A percentile compares a stretch with the other conserved stretches of the same genome.
These are phyloP conservation scores for Debaryomyces maramus DNA, from an alignment of 805 yeast species.

Conservation along the genomic window DNA sequence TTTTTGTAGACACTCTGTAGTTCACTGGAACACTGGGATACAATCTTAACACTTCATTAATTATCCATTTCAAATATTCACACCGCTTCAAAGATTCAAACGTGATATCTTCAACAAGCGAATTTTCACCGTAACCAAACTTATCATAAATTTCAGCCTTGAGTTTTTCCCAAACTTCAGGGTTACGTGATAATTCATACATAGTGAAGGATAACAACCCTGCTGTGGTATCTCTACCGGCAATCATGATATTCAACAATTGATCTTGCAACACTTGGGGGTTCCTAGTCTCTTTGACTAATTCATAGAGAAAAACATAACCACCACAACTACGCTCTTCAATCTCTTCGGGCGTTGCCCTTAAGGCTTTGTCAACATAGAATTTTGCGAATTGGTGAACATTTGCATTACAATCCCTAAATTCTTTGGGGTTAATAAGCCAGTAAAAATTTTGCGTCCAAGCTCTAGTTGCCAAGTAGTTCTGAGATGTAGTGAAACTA, in stretches of 20 bases:
- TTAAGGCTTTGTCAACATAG: constrained; percentile 32
- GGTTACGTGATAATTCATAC: constrained; percentile 36
- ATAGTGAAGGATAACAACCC: constrained; percentile 36
- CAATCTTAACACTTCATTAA: constrained; percentile 38
- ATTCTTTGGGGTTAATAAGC: constrained; percentile 20
- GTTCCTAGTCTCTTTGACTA: constrained; percentile 37
- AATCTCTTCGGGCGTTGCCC: constrained; percentile 23
- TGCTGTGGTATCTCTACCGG: constrained; percentile 46
- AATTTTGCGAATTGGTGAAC: constrained; percentile 30
- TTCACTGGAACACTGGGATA: constrained; percentile 51
- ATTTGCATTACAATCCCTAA: constrained; percentile 20
- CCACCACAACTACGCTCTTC: constrained; percentile 27
- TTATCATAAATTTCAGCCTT: constrained; percentile 25
- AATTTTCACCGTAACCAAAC: constrained; percentile 33
- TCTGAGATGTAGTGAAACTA: constrained; percentile 35
- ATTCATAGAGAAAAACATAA: constrained; percentile 38
- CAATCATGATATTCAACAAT: constrained; percentile 39
- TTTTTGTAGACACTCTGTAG: constrained; percentile 44
- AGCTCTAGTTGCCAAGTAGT: constrained; percentile 28
- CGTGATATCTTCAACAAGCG: constrained; percentile 28
- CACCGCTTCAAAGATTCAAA: constrained; percentile 40
- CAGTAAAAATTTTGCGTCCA: constrained; percentile 25
- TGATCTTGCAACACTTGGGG: constrained; percentile 38
- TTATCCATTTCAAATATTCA: constrained; percentile 36
- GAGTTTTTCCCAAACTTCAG: constrained; percentile 29